phyloP scores from a whole-genome alignment of 2,329 filamentous ascomycete genomes.

The Neofusicoccum ribis region DNA sequence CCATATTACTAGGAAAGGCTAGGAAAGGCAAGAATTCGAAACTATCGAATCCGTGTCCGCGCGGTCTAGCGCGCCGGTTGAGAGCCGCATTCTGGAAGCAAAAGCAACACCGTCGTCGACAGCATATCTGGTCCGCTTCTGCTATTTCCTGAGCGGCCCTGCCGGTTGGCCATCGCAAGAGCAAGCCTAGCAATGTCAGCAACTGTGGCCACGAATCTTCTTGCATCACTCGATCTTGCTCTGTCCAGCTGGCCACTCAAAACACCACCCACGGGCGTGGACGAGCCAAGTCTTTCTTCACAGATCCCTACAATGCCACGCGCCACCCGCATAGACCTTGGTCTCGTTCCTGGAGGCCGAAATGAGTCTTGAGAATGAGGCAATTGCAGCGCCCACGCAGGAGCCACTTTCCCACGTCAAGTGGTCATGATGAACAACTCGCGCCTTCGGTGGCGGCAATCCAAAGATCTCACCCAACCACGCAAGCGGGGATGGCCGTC shows the following conservation, averaged over 20 bases:
- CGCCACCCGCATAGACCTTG: too few species aligned
- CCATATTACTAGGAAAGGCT: neutral
- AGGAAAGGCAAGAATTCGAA: neutral
- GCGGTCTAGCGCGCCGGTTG: neutral
- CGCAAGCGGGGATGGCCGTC: neutral
- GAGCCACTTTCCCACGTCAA: neutral
- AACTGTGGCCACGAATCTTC: too few species aligned
- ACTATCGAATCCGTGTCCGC: neutral
- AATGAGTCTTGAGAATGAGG: too few species aligned
- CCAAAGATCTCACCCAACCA: neutral
- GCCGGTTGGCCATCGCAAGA: too few species aligned
- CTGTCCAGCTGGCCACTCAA: too few species aligned
- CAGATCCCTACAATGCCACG: too few species aligned
- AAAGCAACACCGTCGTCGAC: neutral
- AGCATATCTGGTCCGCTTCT: neutral
- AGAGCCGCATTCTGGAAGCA: conserved; percentile 8
- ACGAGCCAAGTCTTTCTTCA: neutral
- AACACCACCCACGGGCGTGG: too few species aligned
- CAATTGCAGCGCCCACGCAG: too few species aligned
- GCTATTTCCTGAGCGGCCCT: neutral
- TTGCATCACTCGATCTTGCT: too few species aligned
- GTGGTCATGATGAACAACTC: neutral
- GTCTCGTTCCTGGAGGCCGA: too few species aligned
- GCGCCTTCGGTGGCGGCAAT: neutral
- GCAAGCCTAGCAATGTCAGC: too few species aligned